Conservation (phyloP, 805 yeast genomes). For the Pichia deserticola region DNA sequence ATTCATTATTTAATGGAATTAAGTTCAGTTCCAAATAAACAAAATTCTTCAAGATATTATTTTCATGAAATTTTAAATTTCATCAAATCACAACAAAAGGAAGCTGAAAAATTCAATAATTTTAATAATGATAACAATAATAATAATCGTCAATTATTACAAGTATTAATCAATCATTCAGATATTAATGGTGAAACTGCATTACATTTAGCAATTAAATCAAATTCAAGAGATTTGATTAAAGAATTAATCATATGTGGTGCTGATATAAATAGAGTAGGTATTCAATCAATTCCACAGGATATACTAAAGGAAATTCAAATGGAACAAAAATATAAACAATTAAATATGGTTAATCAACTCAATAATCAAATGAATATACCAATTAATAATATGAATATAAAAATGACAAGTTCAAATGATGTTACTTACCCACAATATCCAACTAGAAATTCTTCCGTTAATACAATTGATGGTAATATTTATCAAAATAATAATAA, state of each 20-base stretch:
- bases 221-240: conserved; percentile 40
- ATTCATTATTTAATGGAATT: conserved; percentile 59
- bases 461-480: not conserved
- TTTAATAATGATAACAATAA: conserved; percentile 20
- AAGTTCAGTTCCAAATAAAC: conserved; percentile 37
- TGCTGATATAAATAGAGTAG: conserved; percentile 31
- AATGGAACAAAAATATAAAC: not conserved
- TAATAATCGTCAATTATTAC: conserved; percentile 37
- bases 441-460: not conserved
- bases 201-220: conserved; percentile 64
- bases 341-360: not conserved
- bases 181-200: conserved; percentile 85
- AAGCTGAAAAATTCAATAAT: conserved; percentile 22
- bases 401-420: not conserved
- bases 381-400: not conserved
- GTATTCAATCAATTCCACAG: conserved; percentile 16
- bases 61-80: conserved; percentile 29
- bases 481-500: not conserved
- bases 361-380: not conserved
- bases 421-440: not conserved
- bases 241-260: conserved; percentile 38
- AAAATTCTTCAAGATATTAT: conserved; percentile 48
- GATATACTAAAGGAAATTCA: conserved; percentile 17
- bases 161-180: conserved; percentile 61
- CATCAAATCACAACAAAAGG: conserved; percentile 23